Base-by-base conservation (phyloP, 176 grass and related monocot genomes). In the Avena atlantica region DNA sequence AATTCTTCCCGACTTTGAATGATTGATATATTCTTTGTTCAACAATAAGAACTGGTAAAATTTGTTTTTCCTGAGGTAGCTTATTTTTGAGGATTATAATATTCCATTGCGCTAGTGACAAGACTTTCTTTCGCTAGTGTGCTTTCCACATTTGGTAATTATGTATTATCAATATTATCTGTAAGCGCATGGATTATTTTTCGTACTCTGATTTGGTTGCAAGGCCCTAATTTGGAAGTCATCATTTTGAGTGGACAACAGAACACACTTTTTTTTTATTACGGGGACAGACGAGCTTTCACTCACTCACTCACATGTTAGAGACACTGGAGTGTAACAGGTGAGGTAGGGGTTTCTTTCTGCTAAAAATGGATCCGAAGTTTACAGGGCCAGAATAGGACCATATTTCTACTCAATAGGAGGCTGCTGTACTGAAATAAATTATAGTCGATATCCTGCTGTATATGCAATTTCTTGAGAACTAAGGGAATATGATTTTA, bases 191-290 rank as follows among this genome's bases (percentile, higher is more conserved):
- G 52, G 37, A 13, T 84, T 23, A 45, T 61, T 45, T 40, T 11
- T 6, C 12, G 15, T 61, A 15, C 21, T 83, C 23, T 1, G 5
- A 61, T 74, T 84, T 44, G 61, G 21, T 29, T 20, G 42, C 51
- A 58, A 59, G 24, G 9, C 45, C 42, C 51, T 45, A 23, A 16
- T 86, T 70, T 78, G 34, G 21, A 76, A 34, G 24, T 29, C 63
- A 66, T 66, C 63, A 66, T 66, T 66, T 50, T 50, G 48, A 66
- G 63, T 66, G 63, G 62, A 31, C 24, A 31, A 66, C 59, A 64
- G 11, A 64, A 64, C 23, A 64, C 61, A 64, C 24, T 64, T 27
- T 25, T 14, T 13, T 25, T 40, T 40, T 0, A 40, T 6, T 40
- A 40, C 37, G 37, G 37, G 37, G 37, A 40, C 37, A 40, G 0